Conservation (phyloP, 2,329 filamentous ascomycete species). For the Tolypocladium amazonense region DNA sequence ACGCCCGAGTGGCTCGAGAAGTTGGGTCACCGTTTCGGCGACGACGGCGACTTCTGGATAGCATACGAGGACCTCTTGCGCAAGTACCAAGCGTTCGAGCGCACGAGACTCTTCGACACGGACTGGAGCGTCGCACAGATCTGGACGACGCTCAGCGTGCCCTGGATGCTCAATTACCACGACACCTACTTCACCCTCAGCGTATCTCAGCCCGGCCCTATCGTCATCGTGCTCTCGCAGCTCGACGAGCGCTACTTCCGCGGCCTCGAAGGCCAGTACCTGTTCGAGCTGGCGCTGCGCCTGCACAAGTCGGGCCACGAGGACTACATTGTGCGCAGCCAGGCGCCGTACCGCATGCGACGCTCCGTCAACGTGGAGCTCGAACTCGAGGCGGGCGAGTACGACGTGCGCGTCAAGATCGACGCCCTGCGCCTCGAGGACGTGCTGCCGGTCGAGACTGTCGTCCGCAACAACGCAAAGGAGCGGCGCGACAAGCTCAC, state of each 20-base stretch:
- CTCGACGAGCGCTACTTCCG: slow-evolving; percentile 47
- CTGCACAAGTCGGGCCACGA: slow-evolving; percentile 38
- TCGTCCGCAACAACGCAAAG: slow-evolving; percentile 54
- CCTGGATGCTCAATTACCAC: slow-evolving; percentile 45
- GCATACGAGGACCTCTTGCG: slow-evolving; percentile 47
- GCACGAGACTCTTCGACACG: slow-evolving; percentile 44
- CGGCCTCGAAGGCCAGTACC: slow-evolving; percentile 46
- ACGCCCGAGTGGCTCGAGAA: slow-evolving; percentile 67
- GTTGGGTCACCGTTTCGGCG: slow-evolving; percentile 63
- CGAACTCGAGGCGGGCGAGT: slow-evolving; percentile 61
- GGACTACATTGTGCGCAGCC: slow-evolving; percentile 45
- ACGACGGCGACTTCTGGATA: slow-evolving; percentile 60
- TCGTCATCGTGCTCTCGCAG: slow-evolving; percentile 47
- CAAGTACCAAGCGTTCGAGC: slow-evolving; percentile 47
- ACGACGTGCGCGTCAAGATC: slow-evolving; percentile 66
- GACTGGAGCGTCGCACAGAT: slow-evolving; percentile 40
- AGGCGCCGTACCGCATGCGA: slow-evolving; percentile 48
- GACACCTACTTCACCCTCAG: slow-evolving; percentile 41
- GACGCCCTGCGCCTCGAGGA: slow-evolving; percentile 50
- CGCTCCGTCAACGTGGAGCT: slow-evolving; percentile 71
- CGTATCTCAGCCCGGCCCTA: slow-evolving; percentile 34
- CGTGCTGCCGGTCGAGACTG: slow-evolving; percentile 48
- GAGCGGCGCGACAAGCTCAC: slow-evolving; percentile 60
- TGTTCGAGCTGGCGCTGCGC: slow-evolving; percentile 42
- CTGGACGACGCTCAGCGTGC: slow-evolving; percentile 42